Conservation (phyloP, 306 rosid genomes). For the Vigna radiata region DNA sequence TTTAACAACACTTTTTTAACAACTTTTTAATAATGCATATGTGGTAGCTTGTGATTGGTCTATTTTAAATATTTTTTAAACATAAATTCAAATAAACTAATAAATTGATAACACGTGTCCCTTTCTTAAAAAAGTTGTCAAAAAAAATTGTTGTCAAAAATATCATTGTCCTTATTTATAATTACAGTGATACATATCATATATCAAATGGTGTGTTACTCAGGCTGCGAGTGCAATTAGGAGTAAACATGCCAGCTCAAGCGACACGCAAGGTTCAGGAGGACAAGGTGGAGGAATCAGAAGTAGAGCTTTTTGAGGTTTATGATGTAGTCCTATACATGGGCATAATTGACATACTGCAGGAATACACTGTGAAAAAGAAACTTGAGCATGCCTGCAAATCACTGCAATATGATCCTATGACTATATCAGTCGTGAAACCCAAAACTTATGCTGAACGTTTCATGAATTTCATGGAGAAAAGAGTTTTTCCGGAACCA, state of each 20-base stretch:
- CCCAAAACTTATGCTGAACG: slow-evolving; percentile 78
- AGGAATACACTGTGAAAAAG: slow-evolving; percentile 76
- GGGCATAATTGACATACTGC: slow-evolving; percentile 95
- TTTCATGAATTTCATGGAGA: slow-evolving; percentile 78
- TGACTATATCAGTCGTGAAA: slow-evolving; percentile 72
- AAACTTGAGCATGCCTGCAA: slow-evolving; percentile 78
- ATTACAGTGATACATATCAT: not conserved
- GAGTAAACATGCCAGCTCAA: slow-evolving; percentile 98
- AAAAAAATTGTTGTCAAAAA: too few species aligned
- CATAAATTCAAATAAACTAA: too few species aligned
- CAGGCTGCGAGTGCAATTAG: slow-evolving; percentile 93
- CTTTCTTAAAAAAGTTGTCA: too few species aligned
- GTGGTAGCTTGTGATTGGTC: too few species aligned
- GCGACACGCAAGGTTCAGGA: slow-evolving; percentile 60
- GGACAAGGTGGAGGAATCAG: slow-evolving; percentile 63
- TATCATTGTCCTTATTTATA: too few species aligned
- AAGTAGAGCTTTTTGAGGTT: slow-evolving; percentile 78
- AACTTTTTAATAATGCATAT: too few species aligned
- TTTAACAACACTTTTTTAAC: too few species aligned
- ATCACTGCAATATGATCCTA: slow-evolving; percentile 62
- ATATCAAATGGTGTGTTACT: not conserved
- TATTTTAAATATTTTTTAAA: too few species aligned
- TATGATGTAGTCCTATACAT: slow-evolving; percentile 88
- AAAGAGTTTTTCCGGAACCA: slow-evolving; percentile 66
- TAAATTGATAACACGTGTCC: too few species aligned